Evolutionary conservation across 208 protist species (phyloP).

Genomic region (Chromosphaera perkinsii): DNA sequence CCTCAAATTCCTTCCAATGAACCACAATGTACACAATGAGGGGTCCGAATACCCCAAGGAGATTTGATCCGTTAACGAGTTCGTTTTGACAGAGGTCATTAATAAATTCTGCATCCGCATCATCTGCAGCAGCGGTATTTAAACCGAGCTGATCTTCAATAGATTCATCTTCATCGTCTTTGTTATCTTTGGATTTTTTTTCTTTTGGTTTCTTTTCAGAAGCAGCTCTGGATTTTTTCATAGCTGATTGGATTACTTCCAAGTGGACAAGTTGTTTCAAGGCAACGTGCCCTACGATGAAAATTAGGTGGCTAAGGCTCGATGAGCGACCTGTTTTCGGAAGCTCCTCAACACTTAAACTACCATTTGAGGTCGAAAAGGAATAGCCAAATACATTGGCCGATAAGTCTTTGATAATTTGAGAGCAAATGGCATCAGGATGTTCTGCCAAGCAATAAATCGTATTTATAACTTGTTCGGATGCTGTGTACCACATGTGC

Average conservation of each 20-base stretch:
- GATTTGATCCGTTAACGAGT: neutral
- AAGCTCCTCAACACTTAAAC: neutral
- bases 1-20: neutral
- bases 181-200: neutral
- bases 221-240: no score
- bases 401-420: neutral
- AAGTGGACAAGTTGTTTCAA: slow-evolving; percentile 53
- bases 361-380: neutral
- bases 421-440: neutral
- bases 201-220: slow-evolving; percentile 5
- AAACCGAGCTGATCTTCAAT: neutral
- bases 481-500: neutral
- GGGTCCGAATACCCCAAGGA: slow-evolving; percentile 2
- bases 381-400: neutral
- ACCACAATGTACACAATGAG: neutral
- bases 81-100: neutral
- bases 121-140: neutral
- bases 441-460: neutral
- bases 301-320: slow-evolving; percentile 40
- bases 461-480: neutral
- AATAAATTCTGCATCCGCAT: neutral
- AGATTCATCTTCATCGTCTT: neutral
- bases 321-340: neutral
- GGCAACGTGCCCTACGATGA: slow-evolving; percentile 50
- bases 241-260: no score